phyloP scores from a whole-genome alignment of 768 basidiomycete genomes.

The Leucocoprinus leucothites region DNA sequence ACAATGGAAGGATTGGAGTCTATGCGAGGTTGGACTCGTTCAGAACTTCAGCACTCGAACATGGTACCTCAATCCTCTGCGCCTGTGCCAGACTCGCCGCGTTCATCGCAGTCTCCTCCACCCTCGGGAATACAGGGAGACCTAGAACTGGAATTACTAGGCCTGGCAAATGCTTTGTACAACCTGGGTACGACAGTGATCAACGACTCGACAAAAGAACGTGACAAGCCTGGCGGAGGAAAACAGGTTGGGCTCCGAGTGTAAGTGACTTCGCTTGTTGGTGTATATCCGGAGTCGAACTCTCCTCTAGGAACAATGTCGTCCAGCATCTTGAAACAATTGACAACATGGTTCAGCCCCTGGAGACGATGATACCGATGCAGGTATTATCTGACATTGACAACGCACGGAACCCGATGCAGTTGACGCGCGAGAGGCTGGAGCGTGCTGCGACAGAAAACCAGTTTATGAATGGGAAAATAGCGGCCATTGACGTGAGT shows the following conservation, averaged over 20 bases:
- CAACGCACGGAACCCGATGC: slow-evolving; percentile 77
- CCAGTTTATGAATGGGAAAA: slow-evolving; percentile 90
- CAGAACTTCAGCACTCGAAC: background rate
- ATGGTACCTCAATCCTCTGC: slow-evolving; percentile 12
- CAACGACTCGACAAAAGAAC: slow-evolving; percentile 79
- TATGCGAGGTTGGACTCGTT: background rate
- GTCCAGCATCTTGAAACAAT: slow-evolving; percentile 62
- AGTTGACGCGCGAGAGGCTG: slow-evolving; percentile 73
- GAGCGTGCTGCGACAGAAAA: slow-evolving; percentile 87
- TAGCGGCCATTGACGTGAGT: slow-evolving; percentile 69
- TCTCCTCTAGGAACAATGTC: slow-evolving; percentile 64
- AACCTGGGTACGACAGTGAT: slow-evolving; percentile 82
- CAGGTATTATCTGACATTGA: slow-evolving; percentile 80
- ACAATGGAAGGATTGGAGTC: background rate
- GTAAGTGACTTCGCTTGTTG: slow-evolving; percentile 35
- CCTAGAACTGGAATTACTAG: slow-evolving; percentile 71
- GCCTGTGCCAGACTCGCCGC: slow-evolving; percentile 61
- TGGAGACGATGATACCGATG: slow-evolving; percentile 66
- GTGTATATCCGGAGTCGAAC: slow-evolving; percentile 4
- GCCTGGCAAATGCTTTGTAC: slow-evolving; percentile 74
- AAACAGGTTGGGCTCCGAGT: slow-evolving; percentile 79
- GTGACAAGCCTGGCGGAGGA: slow-evolving; percentile 63
- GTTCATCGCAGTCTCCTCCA: slow-evolving; percentile 70
- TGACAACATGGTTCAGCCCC: slow-evolving; percentile 64
- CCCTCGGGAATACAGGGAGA: slow-evolving; percentile 71